Conservation (phyloP, 2,329 filamentous ascomycete genomes). For the Epichloe bromicola region DNA sequence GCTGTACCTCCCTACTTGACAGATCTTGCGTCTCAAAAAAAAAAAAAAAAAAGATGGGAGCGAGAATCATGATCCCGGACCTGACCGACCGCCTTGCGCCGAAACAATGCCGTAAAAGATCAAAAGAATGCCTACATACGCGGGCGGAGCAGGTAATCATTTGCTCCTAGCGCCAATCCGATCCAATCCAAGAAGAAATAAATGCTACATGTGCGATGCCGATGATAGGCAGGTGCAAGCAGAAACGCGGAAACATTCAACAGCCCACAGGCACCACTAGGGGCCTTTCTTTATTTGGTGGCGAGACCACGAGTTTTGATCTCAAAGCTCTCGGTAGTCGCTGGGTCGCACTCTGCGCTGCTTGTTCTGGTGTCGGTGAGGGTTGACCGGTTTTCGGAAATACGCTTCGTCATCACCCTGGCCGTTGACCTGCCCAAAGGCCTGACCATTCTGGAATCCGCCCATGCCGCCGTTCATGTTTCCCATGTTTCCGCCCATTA, state of each 20-base stretch:
- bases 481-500: slow-evolving; percentile 10
- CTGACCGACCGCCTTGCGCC: background rate
- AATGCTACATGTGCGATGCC: background rate
- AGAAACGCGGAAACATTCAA: no score
- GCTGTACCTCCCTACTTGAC: background rate
- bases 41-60: background rate
- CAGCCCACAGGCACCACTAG: no score
- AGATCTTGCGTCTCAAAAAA: background rate
- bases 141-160: background rate
- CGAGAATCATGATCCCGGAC: background rate
- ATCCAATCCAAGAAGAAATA: background rate
- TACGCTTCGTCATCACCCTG: slow-evolving; percentile 79
- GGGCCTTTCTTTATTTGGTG: background rate
- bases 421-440: slow-evolving; percentile 30
- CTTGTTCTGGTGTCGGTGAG: slow-evolving; percentile 74
- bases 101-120: background rate
- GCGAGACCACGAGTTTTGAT: background rate
- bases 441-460: slow-evolving; percentile 22
- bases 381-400: slow-evolving; percentile 91
- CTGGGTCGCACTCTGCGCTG: slow-evolving; percentile 70
- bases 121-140: background rate
- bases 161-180: background rate
- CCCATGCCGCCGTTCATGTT: slow-evolving; percentile 19
- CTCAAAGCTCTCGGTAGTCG: slow-evolving; percentile 74
- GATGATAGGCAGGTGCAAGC: no score